Conservation (phyloP, 495 filamentous ascomycete species). For the Penicillium parvum region DNA sequence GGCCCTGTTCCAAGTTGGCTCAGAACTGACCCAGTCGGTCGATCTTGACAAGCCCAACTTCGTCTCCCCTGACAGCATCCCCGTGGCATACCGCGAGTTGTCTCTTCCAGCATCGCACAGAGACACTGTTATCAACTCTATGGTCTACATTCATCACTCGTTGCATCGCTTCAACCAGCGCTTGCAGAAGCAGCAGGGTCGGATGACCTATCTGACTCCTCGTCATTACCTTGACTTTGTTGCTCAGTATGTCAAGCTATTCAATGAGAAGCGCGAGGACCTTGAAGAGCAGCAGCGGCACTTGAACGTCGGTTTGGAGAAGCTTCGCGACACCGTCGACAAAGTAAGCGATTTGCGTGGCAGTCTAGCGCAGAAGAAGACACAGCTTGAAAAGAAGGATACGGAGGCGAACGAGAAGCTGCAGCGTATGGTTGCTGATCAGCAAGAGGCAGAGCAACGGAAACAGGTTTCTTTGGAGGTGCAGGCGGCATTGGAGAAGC, state of each 20-base stretch:
- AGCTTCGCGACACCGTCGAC: slow-evolving; percentile 94
- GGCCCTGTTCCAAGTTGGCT: slow-evolving; percentile 95
- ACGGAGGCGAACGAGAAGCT: slow-evolving; percentile 95
- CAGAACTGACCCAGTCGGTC: slow-evolving; percentile 90
- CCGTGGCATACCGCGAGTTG: slow-evolving; percentile 83
- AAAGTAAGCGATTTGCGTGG: slow-evolving; percentile 89
- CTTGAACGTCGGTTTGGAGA: slow-evolving; percentile 95
- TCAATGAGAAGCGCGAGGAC: slow-evolving; percentile 97
- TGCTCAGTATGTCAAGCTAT: slow-evolving; percentile 93
- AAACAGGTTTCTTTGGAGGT: slow-evolving; percentile 84
- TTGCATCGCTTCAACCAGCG: slow-evolving; percentile 84
- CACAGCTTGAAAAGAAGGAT: slow-evolving; percentile 87
- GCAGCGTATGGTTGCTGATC: slow-evolving; percentile 93
- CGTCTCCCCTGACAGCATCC: slow-evolving; percentile 83
- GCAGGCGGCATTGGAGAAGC: slow-evolving; percentile 77
- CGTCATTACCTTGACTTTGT: slow-evolving; percentile 98
- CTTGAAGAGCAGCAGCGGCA: slow-evolving; percentile 97
- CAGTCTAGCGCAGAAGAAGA: slow-evolving; percentile 90
- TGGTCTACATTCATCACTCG: slow-evolving; percentile 98
- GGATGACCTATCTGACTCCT: slow-evolving; percentile 87
- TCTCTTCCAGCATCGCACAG: slow-evolving; percentile 80
- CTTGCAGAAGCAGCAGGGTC: slow-evolving; percentile 85
- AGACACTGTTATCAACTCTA: slow-evolving; percentile 88
- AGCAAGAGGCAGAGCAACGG: slow-evolving; percentile 90
- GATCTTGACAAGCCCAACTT: slow-evolving; percentile 88